phyloP scores from a whole-genome alignment of 129 eudicot species.

The Flaveria linearis region DNA sequence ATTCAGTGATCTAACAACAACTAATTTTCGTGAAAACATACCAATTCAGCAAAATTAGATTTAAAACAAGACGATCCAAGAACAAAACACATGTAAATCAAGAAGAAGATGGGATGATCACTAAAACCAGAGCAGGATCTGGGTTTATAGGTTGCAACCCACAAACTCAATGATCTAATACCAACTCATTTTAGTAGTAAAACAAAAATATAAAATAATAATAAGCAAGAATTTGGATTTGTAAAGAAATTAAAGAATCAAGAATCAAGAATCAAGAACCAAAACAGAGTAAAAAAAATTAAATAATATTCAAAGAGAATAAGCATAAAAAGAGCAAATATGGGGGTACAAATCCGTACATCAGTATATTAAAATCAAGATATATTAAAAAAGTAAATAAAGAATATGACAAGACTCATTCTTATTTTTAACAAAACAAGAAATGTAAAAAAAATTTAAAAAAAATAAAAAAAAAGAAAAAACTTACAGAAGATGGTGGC shows the following conservation, averaged over 20 bases:
- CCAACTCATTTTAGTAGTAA: neutral
- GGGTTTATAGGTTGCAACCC: neutral
- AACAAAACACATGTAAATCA: neutral
- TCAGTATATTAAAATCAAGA: constrained; percentile 2
- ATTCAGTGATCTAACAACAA: too few species aligned
- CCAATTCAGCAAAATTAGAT: neutral
- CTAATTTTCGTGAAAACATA: neutral
- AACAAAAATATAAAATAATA: neutral
- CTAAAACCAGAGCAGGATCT: neutral
- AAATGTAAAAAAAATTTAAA: neutral
- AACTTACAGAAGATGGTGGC: constrained; percentile 63
- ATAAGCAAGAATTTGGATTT: neutral
- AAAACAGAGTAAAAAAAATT: too few species aligned
- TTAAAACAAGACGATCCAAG: neutral
- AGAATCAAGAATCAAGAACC: neutral
- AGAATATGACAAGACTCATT: neutral
- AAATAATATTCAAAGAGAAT: neutral
- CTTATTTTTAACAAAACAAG: neutral
- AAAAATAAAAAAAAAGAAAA: neutral
- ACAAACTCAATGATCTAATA: neutral
- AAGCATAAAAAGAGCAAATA: constrained; percentile 12
- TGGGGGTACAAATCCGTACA: constrained; percentile 23
- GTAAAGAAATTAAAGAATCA: neutral
- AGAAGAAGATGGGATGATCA: too few species aligned
- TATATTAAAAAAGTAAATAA: neutral